These are phyloP conservation scores for Cornus florida DNA, from an alignment of 148 eudicot species.

Conservation along the genomic window DNA sequence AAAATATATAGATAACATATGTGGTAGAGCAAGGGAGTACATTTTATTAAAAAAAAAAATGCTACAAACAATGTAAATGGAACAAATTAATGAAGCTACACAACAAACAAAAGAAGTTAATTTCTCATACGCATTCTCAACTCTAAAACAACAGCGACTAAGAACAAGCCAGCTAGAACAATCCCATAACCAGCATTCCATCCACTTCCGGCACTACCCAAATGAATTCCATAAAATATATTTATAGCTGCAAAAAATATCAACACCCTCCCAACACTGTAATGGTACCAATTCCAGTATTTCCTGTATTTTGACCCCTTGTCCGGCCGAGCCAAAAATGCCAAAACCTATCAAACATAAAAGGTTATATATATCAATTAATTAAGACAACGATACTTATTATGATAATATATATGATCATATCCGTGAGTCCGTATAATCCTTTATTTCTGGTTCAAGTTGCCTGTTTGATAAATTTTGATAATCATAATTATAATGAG, in stretches of 20 bases:
- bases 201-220: slow-evolving; percentile 57
- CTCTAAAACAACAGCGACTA: slow-evolving; percentile 43
- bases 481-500: too few species aligned
- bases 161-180: slow-evolving; percentile 36
- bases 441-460: too few species aligned
- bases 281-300: slow-evolving; percentile 94
- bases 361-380: too few species aligned
- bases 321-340: slow-evolving; percentile 66
- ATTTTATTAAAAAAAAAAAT: background rate
- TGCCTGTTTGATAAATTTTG: too few species aligned
- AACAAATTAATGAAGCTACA: background rate
- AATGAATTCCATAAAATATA: slow-evolving; percentile 70
- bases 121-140: slow-evolving; percentile 44
- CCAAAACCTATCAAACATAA: slow-evolving; percentile 36
- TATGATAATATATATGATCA: too few species aligned
- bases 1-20: background rate
- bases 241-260: slow-evolving; percentile 55
- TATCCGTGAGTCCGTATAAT: too few species aligned
- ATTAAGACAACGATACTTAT: too few species aligned
- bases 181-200: slow-evolving; percentile 71
- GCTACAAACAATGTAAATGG: background rate
- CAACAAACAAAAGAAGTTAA: slow-evolving; percentile 9
- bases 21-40: background rate
- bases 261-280: slow-evolving; percentile 55
- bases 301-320: slow-evolving; percentile 64